phyloP scores from a whole-genome alignment of 2,329 filamentous ascomycete species.

The Neonectria hederae region DNA sequence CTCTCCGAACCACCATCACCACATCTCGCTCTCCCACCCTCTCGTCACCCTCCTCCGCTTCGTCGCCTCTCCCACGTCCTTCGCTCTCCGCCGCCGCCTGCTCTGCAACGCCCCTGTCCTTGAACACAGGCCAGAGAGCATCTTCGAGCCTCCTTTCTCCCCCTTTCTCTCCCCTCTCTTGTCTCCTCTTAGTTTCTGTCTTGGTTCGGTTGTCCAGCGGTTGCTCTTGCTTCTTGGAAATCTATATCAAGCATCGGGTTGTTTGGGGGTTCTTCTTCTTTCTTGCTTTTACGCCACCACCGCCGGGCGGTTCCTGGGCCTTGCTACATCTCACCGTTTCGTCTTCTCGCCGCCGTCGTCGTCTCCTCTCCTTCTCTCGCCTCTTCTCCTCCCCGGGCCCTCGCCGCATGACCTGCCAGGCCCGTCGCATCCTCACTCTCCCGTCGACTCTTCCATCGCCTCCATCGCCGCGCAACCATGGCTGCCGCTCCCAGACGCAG shows the following conservation, averaged over 20 bases:
- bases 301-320: slow-evolving; percentile 43
- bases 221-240: slow-evolving; percentile 32
- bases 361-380: slow-evolving; percentile 28
- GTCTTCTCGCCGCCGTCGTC: slow-evolving; percentile 18
- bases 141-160: slow-evolving; percentile 32
- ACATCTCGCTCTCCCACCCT: slow-evolving; percentile 32
- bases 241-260: slow-evolving; percentile 31
- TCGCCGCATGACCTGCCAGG: slow-evolving; percentile 44
- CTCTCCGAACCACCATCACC: slow-evolving; percentile 45
- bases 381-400: slow-evolving; percentile 30
- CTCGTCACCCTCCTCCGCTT: slow-evolving; percentile 21
- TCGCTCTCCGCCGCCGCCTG: slow-evolving; percentile 32
- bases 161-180: slow-evolving; percentile 27
- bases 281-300: slow-evolving; percentile 33
- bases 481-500: slow-evolving; percentile 63
- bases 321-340: slow-evolving; percentile 33
- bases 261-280: slow-evolving; percentile 31
- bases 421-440: slow-evolving; percentile 38
- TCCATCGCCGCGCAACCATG: slow-evolving; percentile 45
- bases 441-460: slow-evolving; percentile 43
- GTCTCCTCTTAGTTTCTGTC: slow-evolving; percentile 29
- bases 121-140: slow-evolving; percentile 40
- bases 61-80: slow-evolving; percentile 32
- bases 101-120: slow-evolving; percentile 31
- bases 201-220: slow-evolving; percentile 39